phyloP scores from a whole-genome alignment of 176 grass and related monocot species.

The Avena sativa region DNA sequence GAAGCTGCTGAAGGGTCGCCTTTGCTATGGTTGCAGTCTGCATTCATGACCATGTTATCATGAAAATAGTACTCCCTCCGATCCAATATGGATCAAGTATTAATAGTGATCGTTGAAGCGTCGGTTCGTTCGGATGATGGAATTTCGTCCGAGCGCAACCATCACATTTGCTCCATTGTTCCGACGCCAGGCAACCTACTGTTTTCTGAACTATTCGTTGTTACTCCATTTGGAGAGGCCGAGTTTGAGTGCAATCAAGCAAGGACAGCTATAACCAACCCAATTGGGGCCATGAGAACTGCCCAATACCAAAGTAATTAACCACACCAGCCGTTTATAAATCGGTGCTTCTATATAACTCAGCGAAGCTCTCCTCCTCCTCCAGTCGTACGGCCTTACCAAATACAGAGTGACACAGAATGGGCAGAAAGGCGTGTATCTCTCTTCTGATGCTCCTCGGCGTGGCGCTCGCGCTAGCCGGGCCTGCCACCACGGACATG shows the following conservation, averaged over 20 bases:
- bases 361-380: too few species aligned
- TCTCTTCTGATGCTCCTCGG: constrained; percentile 18
- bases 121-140: background rate
- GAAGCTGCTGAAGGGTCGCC: background rate
- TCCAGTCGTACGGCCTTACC: background rate
- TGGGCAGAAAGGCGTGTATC: background rate
- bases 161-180: too few species aligned
- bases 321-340: constrained; percentile 8
- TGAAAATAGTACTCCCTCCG: background rate
- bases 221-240: background rate
- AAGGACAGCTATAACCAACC: too few species aligned
- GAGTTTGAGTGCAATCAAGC: background rate
- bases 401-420: background rate
- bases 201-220: too few species aligned
- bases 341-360: background rate
- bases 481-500: background rate
- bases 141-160: background rate
- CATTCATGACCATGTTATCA: background rate
- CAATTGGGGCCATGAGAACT: too few species aligned
- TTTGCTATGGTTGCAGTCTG: background rate
- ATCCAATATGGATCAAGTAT: too few species aligned
- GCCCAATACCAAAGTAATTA: too few species aligned
- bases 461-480: background rate
- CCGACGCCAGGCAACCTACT: too few species aligned
- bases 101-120: background rate